Evolutionary conservation across 2,329 filamentous ascomycete species (phyloP).

Genomic region (Bipolaris cookei): DNA sequence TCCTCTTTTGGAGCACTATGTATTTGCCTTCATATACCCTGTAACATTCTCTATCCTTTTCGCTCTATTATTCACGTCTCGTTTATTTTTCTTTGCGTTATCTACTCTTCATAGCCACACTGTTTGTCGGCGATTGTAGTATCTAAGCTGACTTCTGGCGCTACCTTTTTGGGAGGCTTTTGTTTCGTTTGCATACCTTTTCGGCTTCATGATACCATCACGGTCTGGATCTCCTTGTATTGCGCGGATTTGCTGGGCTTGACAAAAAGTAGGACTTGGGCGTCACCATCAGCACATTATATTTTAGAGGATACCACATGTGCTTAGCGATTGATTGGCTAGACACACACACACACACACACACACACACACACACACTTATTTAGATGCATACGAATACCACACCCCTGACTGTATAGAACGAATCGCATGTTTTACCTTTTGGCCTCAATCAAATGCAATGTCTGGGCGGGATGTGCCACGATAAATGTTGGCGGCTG

Average conservation of each 20-base stretch:
- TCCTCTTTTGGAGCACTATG: slow-evolving; percentile 13
- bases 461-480: background rate
- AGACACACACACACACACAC: slow-evolving; percentile 26
- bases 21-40: slow-evolving; percentile 27
- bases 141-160: slow-evolving; percentile 8
- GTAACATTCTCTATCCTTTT: slow-evolving; percentile 30
- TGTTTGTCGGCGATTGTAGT: slow-evolving; percentile 23
- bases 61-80: slow-evolving; percentile 13
- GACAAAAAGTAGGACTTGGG: slow-evolving; percentile 24
- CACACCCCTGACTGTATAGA: slow-evolving; percentile 16
- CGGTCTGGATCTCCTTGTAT: slow-evolving; percentile 16
- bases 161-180: slow-evolving; percentile 16
- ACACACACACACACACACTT: slow-evolving; percentile 22
- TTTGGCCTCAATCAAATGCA: background rate
- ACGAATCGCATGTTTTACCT: slow-evolving; percentile 4
- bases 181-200: slow-evolving; percentile 14
- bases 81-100: slow-evolving; percentile 20
- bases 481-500: background rate
- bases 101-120: slow-evolving; percentile 18
- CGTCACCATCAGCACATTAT: slow-evolving; percentile 16
- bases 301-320: slow-evolving; percentile 27
- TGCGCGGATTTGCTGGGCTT: slow-evolving; percentile 19
- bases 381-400: slow-evolving; percentile 35
- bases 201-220: slow-evolving; percentile 31
- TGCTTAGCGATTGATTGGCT: slow-evolving; percentile 25